Conservation (phyloP, 2,329 filamentous ascomycete genomes). For the Alternaria arborescens region DNA sequence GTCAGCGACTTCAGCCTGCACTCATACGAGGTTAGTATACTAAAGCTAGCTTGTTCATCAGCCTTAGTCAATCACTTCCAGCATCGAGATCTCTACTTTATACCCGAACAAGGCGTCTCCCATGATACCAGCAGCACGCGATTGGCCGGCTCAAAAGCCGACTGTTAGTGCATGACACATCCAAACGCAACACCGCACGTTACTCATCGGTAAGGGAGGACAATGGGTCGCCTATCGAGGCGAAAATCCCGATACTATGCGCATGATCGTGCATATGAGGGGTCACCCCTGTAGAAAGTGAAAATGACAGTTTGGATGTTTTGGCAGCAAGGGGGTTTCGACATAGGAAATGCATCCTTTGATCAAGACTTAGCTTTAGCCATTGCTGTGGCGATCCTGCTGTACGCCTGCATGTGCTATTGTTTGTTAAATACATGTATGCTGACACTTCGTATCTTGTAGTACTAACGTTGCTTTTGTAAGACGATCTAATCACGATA, state of each 20-base stretch:
- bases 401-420: not conserved
- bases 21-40: not conserved
- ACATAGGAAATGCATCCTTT: not conserved
- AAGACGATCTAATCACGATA: not conserved
- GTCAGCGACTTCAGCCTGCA: not conserved
- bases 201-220: not conserved
- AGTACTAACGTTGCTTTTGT: not conserved
- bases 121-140: not conserved
- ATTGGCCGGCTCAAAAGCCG: not conserved
- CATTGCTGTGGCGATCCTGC: not conserved
- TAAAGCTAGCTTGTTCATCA: not conserved
- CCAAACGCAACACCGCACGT: not conserved
- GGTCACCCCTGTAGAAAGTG: not conserved
- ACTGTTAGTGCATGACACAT: not conserved
- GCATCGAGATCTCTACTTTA: not conserved
- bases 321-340: not conserved
- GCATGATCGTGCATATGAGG: slow-evolving; percentile 3
- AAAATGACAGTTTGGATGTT: not conserved
- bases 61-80: not conserved
- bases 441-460: not conserved
- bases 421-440: not conserved
- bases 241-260: not conserved
- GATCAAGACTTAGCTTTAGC: not conserved
- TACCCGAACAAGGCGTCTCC: not conserved
- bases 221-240: slow-evolving; percentile 2